phyloP scores from a whole-genome alignment of 495 filamentous ascomycete species.

The Niebla homalea region DNA sequence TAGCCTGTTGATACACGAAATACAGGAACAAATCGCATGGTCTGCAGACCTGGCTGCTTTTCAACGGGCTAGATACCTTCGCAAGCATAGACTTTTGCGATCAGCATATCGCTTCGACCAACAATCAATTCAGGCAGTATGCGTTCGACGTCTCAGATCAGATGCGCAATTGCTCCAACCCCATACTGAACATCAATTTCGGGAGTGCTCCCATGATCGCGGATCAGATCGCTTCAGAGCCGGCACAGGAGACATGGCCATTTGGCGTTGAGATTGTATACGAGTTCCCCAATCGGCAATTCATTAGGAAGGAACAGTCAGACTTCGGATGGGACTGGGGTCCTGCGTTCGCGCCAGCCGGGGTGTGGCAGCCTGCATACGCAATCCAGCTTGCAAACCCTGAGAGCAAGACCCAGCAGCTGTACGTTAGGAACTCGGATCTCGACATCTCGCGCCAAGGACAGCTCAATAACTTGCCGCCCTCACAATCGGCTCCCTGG shows the following conservation, averaged over 20 bases:
- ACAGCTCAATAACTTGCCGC: constrained; percentile 46
- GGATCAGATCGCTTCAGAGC: constrained; percentile 39
- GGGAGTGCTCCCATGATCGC: constrained; percentile 42
- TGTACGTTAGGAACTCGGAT: constrained; percentile 45
- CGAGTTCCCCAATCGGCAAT: constrained; percentile 45
- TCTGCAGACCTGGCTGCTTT: constrained; percentile 38
- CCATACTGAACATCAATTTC: constrained; percentile 39
- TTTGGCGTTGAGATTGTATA: constrained; percentile 30
- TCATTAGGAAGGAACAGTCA: constrained; percentile 55
- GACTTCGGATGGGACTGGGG: constrained; percentile 68
- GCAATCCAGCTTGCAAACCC: constrained; percentile 35
- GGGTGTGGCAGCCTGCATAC: constrained; percentile 52
- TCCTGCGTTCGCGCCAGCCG: constrained; percentile 50
- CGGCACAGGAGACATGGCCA: constrained; percentile 42
- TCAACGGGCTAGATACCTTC: constrained; percentile 57
- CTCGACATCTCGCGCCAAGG: constrained; percentile 48
- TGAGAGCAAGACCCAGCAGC: constrained; percentile 18
- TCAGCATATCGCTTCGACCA: constrained; percentile 44
- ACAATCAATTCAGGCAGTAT: constrained; percentile 64
- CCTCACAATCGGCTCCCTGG: constrained; percentile 50
- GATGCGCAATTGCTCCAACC: constrained; percentile 31
- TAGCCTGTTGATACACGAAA: too few species aligned
- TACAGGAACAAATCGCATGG: neutral
- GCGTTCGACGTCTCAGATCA: constrained; percentile 49
- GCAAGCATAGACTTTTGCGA: constrained; percentile 48